Evolutionary conservation across 129 eudicot species (phyloP), one percentile per base, ranked within the genome.

Genomic region (Solidago caesia): DNA sequence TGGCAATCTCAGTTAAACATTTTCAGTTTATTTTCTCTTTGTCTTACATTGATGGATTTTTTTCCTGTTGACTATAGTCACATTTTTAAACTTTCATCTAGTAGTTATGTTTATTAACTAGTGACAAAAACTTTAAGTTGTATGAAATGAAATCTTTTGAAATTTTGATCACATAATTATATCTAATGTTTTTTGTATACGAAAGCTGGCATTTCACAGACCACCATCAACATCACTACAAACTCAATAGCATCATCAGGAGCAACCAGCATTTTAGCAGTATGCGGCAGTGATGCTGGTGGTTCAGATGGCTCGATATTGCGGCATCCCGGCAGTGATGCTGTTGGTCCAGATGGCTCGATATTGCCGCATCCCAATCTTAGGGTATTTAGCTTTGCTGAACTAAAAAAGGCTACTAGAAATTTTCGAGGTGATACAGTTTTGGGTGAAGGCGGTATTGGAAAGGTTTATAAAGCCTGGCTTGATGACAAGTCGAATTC

Each of bases 381-480:
- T 53, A 82, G 80, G 65, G 49, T 76, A 29, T 85, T 85, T 67
- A 79, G 72, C 67, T 82, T 79, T 65, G 68, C 76, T 49, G 89
- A 85, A 73, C 85, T 85, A 46, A 85, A 80, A 79, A 33, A 61
- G 5, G 89, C 89, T 21, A 80, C 87, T 21, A 72, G 85, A 80
- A 85, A 77, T 48, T 85, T 85, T 60, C 70, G 86, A 67, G 52
- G 59, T 39, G 89, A 85, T 76, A 80, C 85, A 6, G 76, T 85
- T 55, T 73, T 85, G 76, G 89, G 89, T 1, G 89, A 85, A 75
- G 89, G 89, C 13, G 89, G 89, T 43, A 82, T 85, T 55, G 89
- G 89, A 45, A 85, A 79, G 72, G 89, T 85, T 62, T 80, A 85
- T 72, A 85, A 82, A 57, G 89, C 85, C n/a, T 85, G 89, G 89